These are phyloP conservation scores for Sordariomycetes sp. DNA, from an alignment of 2,329 filamentous ascomycete genomes.

Conservation along the genomic window DNA sequence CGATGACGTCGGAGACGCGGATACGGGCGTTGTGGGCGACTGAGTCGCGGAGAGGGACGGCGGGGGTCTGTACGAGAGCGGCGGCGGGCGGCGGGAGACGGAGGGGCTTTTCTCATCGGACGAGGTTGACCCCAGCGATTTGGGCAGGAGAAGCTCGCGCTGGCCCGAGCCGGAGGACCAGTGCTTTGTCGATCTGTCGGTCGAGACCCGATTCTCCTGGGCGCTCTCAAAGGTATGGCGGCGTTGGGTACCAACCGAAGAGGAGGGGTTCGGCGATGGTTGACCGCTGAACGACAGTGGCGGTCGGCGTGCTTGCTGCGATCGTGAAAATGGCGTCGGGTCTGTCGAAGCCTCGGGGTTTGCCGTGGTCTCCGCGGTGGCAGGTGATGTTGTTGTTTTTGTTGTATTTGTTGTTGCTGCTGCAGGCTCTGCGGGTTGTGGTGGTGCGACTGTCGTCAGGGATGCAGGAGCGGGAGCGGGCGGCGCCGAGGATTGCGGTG, in stretches of 20 bases:
- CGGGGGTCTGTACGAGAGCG: slow-evolving; percentile 29
- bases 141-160: slow-evolving; percentile 35
- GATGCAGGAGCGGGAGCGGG: slow-evolving; percentile 12
- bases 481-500: background rate
- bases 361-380: background rate
- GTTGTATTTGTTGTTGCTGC: background rate
- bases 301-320: background rate
- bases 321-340: background rate
- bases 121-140: slow-evolving; percentile 24
- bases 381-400: slow-evolving; percentile 4
- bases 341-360: background rate
- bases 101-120: slow-evolving; percentile 34
- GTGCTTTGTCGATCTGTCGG: slow-evolving; percentile 21
- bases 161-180: slow-evolving; percentile 24
- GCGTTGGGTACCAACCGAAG: slow-evolving; percentile 5
- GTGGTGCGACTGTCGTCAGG: background rate
- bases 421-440: background rate
- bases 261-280: background rate
- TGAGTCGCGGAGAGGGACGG: slow-evolving; percentile 16
- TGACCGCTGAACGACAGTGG: background rate
- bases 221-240: slow-evolving; percentile 4
- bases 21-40: slow-evolving; percentile 7
- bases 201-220: slow-evolving; percentile 8
- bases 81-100: slow-evolving; percentile 25
- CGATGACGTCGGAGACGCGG: slow-evolving; percentile 13